Evolutionary conservation across 371 early-diverging fungal genomes (phyloP).

Genomic region (Rhizomucor miehei): DNA sequence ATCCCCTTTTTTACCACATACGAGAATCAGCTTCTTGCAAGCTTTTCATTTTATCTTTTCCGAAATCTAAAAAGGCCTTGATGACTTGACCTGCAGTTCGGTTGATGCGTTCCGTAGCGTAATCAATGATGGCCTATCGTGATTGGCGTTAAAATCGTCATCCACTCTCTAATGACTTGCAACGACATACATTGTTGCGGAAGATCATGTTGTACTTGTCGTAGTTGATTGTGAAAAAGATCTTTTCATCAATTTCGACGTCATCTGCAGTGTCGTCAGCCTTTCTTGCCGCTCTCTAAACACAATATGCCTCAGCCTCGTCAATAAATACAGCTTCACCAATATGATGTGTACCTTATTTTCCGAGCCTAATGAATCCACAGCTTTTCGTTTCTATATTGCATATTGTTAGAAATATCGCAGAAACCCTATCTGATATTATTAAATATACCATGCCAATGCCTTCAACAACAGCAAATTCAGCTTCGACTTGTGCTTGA

Average conservation of each 20-base stretch:
- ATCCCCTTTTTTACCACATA: slow-evolving; percentile 18
- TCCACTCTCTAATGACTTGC: neutral
- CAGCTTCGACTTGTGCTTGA: slow-evolving; percentile 53
- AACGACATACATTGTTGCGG: slow-evolving; percentile 61
- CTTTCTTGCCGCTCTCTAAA: slow-evolving; percentile 11
- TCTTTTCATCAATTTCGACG: slow-evolving; percentile 50
- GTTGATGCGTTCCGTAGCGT: slow-evolving; percentile 67
- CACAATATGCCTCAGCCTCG: slow-evolving; percentile 14
- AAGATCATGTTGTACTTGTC: slow-evolving; percentile 75
- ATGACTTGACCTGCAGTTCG: slow-evolving; percentile 65
- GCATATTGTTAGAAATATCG: neutral
- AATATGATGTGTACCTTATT: slow-evolving; percentile 17
- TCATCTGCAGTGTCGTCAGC: slow-evolving; percentile 36
- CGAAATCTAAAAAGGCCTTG: slow-evolving; percentile 50
- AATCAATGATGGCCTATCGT: slow-evolving; percentile 55
- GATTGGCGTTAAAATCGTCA: neutral
- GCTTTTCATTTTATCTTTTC: slow-evolving; percentile 41
- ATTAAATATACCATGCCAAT: slow-evolving; percentile 53
- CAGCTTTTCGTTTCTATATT: slow-evolving; percentile 51
- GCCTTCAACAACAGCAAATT: slow-evolving; percentile 42
- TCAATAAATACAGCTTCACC: neutral
- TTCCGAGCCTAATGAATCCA: slow-evolving; percentile 28
- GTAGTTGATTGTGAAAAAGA: slow-evolving; percentile 70
- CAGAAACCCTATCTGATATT: no score
- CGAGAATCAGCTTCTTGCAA: slow-evolving; percentile 56